phyloP scores from a whole-genome alignment of 2,329 filamentous ascomycete genomes.

The Aspergillus aculeatus region DNA sequence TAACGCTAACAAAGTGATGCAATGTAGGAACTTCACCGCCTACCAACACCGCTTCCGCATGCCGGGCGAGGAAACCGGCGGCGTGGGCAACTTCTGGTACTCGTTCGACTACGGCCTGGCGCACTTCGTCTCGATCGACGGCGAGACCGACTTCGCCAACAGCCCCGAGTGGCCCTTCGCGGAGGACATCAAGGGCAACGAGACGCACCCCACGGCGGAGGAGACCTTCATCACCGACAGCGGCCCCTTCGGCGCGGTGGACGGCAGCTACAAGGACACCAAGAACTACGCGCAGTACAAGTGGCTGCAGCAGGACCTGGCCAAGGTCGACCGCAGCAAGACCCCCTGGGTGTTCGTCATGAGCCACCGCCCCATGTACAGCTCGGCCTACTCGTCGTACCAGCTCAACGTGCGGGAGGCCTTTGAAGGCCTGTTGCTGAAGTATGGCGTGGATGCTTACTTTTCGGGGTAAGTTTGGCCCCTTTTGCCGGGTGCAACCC shows the following conservation, averaged over 20 bases:
- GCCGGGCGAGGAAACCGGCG: constrained; percentile 49
- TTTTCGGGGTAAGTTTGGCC: constrained; percentile 34
- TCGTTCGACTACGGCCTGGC: constrained; percentile 56
- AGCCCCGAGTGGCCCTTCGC: constrained; percentile 49
- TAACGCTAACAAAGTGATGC: too few relatives aligned
- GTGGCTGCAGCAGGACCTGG: constrained; percentile 50
- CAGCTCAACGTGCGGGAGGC: constrained; percentile 46
- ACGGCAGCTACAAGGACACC: constrained; percentile 41
- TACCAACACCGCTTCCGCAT: constrained; percentile 54
- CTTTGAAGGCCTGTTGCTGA: constrained; percentile 47
- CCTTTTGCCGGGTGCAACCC: neutral
- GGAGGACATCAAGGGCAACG: constrained; percentile 43
- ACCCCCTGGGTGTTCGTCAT: constrained; percentile 54
- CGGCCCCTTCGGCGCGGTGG: constrained; percentile 50
- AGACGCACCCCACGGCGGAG: constrained; percentile 40
- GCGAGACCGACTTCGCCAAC: constrained; percentile 53
- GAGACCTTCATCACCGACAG: constrained; percentile 51
- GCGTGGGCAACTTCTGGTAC: constrained; percentile 56
- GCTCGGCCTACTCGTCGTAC: constrained; percentile 46
- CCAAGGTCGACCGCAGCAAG: constrained; percentile 45
- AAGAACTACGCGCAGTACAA: constrained; percentile 49
- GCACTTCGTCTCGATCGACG: constrained; percentile 51
- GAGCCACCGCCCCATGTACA: constrained; percentile 53
- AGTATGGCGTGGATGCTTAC: constrained; percentile 50
- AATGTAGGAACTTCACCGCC: constrained; percentile 49